phyloP scores from a whole-genome alignment of 2,329 filamentous ascomycete genomes.

The Fusarium foetens region DNA sequence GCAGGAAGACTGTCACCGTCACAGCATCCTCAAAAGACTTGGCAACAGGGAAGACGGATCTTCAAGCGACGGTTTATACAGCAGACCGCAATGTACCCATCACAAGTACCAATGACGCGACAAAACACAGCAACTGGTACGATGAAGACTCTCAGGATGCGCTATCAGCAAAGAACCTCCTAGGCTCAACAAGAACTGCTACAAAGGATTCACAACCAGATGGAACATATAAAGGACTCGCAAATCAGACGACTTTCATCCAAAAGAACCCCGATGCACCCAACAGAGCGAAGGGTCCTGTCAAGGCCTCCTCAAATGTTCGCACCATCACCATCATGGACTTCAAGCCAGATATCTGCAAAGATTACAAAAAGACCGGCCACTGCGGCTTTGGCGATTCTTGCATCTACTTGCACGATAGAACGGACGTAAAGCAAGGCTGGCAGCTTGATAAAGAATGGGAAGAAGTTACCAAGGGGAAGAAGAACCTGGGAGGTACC shows the following conservation, averaged over 20 bases:
- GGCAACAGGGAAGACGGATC: conserved; percentile 49
- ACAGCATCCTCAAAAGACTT: conserved; percentile 69
- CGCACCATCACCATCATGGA: conserved; percentile 91
- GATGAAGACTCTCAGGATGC: conserved; percentile 72
- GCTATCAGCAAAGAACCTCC: conserved; percentile 62
- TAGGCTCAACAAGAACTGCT: conserved; percentile 64
- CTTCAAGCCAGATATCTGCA: conserved; percentile 92
- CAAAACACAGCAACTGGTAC: conserved; percentile 89
- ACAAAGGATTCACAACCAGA: conserved; percentile 56
- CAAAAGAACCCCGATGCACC: conserved; percentile 82
- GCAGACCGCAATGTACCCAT: conserved; percentile 72
- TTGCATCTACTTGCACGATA: conserved; percentile 12
- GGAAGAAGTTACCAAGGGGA: conserved; percentile 83
- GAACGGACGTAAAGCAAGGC: conserved; percentile 70
- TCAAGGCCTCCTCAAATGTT: conserved; percentile 90
- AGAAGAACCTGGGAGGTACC: conserved; percentile 70
- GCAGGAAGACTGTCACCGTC: conserved; percentile 74
- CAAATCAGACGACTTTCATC: conserved; percentile 79
- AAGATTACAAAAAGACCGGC: conserved; percentile 82
- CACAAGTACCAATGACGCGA: conserved; percentile 82
- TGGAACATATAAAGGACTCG: conserved; percentile 80
- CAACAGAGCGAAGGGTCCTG: conserved; percentile 77
- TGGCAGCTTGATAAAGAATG: conserved; percentile 97
- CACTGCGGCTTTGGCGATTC: conserved; percentile 54
- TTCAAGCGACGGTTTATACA: conserved; percentile 64